Evolutionary conservation across 1,139 yeast genomes (phyloP), one percentile per base, ranked within the genome.

Genomic region (Diutina catenulata): DNA sequence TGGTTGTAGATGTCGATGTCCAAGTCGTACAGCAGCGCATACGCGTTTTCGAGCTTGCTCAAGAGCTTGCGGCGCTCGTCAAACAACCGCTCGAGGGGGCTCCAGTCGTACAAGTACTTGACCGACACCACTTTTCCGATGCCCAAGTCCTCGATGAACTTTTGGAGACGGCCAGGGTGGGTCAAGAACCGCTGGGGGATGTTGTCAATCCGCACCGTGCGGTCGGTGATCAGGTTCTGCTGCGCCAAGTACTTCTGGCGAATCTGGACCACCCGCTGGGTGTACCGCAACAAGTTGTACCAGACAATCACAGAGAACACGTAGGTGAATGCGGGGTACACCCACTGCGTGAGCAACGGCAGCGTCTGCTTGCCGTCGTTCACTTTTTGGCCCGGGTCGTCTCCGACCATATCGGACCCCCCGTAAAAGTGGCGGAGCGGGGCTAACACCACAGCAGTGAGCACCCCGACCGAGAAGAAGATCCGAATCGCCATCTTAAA

Each of bases 191-290:
- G 76, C 0, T 82, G 79, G 0, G 97, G 96, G 11, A 91, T 84
- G 0, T 97, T 97, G 35, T 93, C 81, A 19, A 91, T 57, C 42
- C 93, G 64, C 39, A 91, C 82, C 0, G 98, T 91, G 50, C 96
- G 67, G 62, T 91, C 98, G 0, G 97, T 87, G 39, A 91, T 74
- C 5, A 95, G 80, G 53, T 83, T 82, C 54, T 88, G 97, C 38
- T 77, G 73, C 0, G 97, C 98, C 46, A 91, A 62, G 52, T 83
- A 83, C 45, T 69, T 66, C 53, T 91, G 98, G 15, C 53, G 52
- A 42, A 71, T 74, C 39, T 77, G 57, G 8, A 57, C 54, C 11
- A 43, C 43, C 1, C 68, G 66, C 33, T 63, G 64, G 19, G 59
- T 57, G 39, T 62, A 68, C 37, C 59, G 59, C 40, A 64, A 48